Evolutionary conservation across 345 rosid genomes (phyloP), one percentile per base, ranked within the genome.

Genomic region (Pseudoturritis turrita): DNA sequence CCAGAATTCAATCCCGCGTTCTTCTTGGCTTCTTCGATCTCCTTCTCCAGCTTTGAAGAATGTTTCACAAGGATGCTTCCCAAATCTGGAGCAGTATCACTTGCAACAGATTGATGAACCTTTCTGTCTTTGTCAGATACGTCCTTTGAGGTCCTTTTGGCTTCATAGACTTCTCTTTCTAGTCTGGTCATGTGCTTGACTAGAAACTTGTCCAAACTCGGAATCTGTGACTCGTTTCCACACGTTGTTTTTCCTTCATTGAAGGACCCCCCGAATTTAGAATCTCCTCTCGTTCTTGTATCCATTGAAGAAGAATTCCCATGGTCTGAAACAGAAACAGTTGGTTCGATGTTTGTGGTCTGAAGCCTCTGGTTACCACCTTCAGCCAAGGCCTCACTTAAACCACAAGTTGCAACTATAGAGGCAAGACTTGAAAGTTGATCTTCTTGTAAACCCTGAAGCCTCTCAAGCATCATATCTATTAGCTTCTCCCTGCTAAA

Each of bases 341-440:
- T 65, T 57, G 80, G 72, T 57, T 33, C 78, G 43, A 58, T 72
- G 65, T 73, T 56, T 39, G 50, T 53, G 35, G 35, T 35, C 9
- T 73, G 83, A 49, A 55, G 64, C 79, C 80, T 91, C 55, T 36
- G 70, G 68, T 62, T 73, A 63, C 82, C 87, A 45, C 66, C 82
- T 85, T 91, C 89, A 73, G 92, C 94, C 71, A 95, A 81, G 40
- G 88, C 92, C 71, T 90, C 96, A 85, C 77, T 92, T 77, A 95
- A 81, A 74, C 98, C 99, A 78, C 98, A 81, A 22, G 97, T 92
- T 41, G 99, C 99, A 65, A 95, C 98, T 57, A 88, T 88, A 22
- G 96, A 84, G 57, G 94, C 97, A 66, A 95, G 86, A 41, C 92
- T 89, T 78, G 98, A 89, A 73, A 95, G 97, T 59, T 91, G 97